These are phyloP conservation scores for Termitomyces sp. DNA, from an alignment of 768 basidiomycete species.

Conservation along the genomic window DNA sequence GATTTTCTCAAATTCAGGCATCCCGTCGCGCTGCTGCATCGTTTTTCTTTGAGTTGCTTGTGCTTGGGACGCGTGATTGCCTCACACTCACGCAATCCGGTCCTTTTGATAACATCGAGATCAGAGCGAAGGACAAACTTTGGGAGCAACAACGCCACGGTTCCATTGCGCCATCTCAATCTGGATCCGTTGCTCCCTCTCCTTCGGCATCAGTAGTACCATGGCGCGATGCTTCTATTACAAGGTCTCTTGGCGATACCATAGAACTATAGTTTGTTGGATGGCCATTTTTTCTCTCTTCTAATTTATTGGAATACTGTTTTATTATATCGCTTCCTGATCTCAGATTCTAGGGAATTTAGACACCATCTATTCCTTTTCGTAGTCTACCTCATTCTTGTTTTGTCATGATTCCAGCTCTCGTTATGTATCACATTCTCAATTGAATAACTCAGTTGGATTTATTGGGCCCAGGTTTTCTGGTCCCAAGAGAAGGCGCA, in stretches of 20 bases:
- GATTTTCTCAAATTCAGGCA: conserved; percentile 41
- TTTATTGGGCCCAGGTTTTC: not conserved
- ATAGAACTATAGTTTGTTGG: conserved; percentile 26
- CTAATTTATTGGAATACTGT: conserved; percentile 12
- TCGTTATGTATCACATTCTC: conserved; percentile 5
- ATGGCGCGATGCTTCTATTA: conserved; percentile 28
- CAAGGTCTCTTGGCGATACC: conserved; percentile 40
- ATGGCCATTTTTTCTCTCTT: not conserved
- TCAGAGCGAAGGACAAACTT: conserved; percentile 75
- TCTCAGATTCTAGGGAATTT: not conserved
- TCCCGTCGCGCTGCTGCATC: conserved; percentile 88
- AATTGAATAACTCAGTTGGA: not conserved
- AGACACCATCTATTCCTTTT: conserved; percentile 2
- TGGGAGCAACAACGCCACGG: conserved; percentile 62
- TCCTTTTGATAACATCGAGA: conserved; percentile 82
- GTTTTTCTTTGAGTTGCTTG: conserved; percentile 97
- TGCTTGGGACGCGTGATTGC: conserved; percentile 90
- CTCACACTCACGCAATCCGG: conserved; percentile 69
- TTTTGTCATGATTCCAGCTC: conserved; percentile 5
- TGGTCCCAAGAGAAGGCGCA: not conserved
- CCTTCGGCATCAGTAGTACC: conserved; percentile 16
- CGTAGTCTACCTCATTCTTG: not conserved
- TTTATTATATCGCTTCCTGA: not conserved
- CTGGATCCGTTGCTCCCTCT: conserved; percentile 16
- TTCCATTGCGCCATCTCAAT: conserved; percentile 23